Evolutionary conservation across 2,329 filamentous ascomycete genomes (phyloP).

Genomic region (Ramichloridium luteum): DNA sequence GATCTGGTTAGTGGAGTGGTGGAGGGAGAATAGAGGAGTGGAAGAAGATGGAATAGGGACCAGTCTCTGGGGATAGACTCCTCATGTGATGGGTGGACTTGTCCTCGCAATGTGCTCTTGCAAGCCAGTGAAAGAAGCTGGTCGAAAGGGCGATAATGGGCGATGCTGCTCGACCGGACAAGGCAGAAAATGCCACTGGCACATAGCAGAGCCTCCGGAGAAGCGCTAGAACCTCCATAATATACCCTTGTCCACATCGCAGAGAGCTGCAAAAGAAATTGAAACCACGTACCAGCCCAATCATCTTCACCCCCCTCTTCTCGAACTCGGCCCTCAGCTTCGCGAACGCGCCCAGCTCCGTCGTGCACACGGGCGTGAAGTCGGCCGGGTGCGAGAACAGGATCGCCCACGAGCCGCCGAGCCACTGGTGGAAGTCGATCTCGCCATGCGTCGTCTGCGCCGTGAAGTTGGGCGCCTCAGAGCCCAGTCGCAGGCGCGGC

Average conservation of each 20-base stretch:
- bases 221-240: too few species aligned
- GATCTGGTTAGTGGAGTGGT: too few species aligned
- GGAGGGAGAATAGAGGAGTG: too few species aligned
- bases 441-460: conserved; percentile 64
- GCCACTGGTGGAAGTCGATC: conserved; percentile 73
- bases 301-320: conserved; percentile 79
- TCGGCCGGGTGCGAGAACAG: conserved; percentile 78
- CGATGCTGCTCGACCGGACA: too few species aligned
- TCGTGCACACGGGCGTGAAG: conserved; percentile 92
- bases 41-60: too few species aligned
- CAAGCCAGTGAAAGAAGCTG: too few species aligned
- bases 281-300: conserved; percentile 55
- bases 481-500: conserved; percentile 34
- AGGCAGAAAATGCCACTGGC: too few species aligned
- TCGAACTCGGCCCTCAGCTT: conserved; percentile 80
- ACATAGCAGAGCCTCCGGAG: too few species aligned
- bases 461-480: conserved; percentile 66
- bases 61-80: too few species aligned
- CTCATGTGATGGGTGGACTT: too few species aligned
- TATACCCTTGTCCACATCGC: neutral
- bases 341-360: conserved; percentile 84
- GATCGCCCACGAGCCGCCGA: conserved; percentile 62
- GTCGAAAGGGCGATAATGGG: too few species aligned
- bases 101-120: too few species aligned
- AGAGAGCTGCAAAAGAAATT: neutral